phyloP scores from a whole-genome alignment of 106 monocot genomes.

The Hemerocallis citrina region DNA sequence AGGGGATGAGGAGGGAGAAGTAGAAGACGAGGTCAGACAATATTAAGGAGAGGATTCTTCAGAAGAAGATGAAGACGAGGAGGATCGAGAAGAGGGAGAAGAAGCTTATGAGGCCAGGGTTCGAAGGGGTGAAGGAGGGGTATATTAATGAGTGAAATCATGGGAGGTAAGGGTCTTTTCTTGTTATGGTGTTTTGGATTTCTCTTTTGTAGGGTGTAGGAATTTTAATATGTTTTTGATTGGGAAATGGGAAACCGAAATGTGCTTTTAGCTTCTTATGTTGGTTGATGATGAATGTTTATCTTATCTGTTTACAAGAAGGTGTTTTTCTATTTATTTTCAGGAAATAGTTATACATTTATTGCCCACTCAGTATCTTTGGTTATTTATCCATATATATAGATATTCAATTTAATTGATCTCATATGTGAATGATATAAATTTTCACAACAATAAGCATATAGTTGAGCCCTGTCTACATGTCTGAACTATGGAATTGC shows the following conservation, averaged over 20 bases:
- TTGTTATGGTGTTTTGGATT: background rate
- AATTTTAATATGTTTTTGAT: background rate
- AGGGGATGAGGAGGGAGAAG: constrained; percentile 38
- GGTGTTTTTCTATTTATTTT: no score
- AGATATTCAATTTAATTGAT: no score
- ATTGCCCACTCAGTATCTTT: no score
- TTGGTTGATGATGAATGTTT: background rate
- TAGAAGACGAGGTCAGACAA: constrained; percentile 67
- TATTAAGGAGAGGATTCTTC: constrained; percentile 65
- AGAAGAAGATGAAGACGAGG: constrained; percentile 77
- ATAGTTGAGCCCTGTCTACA: no score
- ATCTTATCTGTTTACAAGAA: background rate
- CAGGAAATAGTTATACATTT: no score
- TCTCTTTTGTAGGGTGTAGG: background rate
- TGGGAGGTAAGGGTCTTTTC: background rate
- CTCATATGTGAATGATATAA: no score
- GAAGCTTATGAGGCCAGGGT: constrained; percentile 86
- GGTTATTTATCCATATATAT: no score
- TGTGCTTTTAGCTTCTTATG: background rate
- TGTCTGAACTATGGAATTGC: no score
- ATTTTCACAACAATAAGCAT: no score
- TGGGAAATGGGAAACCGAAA: background rate
- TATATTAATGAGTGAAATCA: constrained; percentile 34
- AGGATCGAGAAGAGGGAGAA: constrained; percentile 88
- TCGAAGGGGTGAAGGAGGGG: constrained; percentile 70